Base-by-base conservation (phyloP, 1,284 basidiomycete genomes). In the Meira nashicola region DNA sequence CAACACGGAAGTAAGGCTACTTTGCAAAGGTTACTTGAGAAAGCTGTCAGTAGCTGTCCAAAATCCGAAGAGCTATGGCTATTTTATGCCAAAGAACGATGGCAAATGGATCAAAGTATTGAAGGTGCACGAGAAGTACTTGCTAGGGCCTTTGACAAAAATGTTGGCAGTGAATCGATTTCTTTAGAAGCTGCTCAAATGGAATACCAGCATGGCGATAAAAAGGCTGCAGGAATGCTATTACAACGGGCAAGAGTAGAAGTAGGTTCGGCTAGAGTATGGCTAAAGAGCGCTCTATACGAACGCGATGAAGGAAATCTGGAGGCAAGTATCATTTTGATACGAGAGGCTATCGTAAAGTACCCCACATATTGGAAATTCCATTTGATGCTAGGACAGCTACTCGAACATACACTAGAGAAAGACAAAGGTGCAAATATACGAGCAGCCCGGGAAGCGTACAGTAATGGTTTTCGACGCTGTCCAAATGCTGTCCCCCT, bases 281-380 rank as follows among this genome's bases (percentile, higher is more conserved):
- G 94, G 94, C 90, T 97, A 89, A 98, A 98, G 79, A 92, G 89
- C 5, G 92, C 89, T 1, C 89, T 92, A 0, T 92, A 98, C 67
- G 92, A 96, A 76, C 85, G 93, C 2, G 89, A 94, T 74, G 88
- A 93, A 76, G 88, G 88, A 1, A 84, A 87, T 61, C 80, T 85
- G 5, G 83, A 85, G n/a, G 83, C 83, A 4, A 91, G 92, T 0
- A 82, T 96, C 7, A 81, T 85, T 64, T 88, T 88, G 0, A 83
- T 92, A 12, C 82, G 85, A n/a, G 81, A 84, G 15, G 92, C 89
- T 0, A 82, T 94, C 39, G 79, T 79, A 56, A 90, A 88, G 73
- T 96, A 90, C 82, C 88, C 92, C 0, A 84, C 84, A 60, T 92
- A 89, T 72, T 84, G 89, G 55, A 97, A 97, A 79, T 81, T 97